Percentiles rank a stretch among this genome's conserved stretches.
Conservation (phyloP, 306 rosid species). For the Ochetophila trinervis region DNA sequence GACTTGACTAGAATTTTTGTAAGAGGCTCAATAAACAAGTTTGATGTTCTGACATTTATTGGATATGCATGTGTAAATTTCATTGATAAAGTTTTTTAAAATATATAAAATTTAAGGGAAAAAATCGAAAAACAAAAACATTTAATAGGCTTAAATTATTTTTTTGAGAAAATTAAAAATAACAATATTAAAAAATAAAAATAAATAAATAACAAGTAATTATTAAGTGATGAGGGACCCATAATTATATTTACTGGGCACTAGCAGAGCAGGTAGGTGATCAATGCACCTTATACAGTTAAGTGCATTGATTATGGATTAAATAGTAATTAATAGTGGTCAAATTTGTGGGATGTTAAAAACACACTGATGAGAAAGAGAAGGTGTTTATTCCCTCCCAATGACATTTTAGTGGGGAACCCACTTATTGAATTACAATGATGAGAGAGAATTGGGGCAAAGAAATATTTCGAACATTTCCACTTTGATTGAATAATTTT, state of each 20-base stretch:
- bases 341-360: slow-evolving; percentile 37
- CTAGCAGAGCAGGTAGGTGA: slow-evolving; percentile 28
- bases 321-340: slow-evolving; percentile 26
- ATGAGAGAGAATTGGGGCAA: slow-evolving; percentile 25
- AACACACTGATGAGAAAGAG: slow-evolving; percentile 33
- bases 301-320: slow-evolving; percentile 45
- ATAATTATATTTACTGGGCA: slow-evolving; percentile 22
- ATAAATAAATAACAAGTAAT: background rate
- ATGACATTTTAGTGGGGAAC: slow-evolving; percentile 51
- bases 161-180: too few relatives aligned
- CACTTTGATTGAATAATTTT: slow-evolving; percentile 35
- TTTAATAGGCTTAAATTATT: too few relatives aligned
- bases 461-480: slow-evolving; percentile 15
- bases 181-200: background rate
- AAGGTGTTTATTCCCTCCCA: slow-evolving; percentile 30
- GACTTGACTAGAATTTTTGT: too few relatives aligned
- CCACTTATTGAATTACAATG: slow-evolving; percentile 45
- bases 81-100: too few relatives aligned
- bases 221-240: slow-evolving; percentile 28
- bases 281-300: slow-evolving; percentile 21
- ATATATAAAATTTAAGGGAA: too few relatives aligned
- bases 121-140: too few relatives aligned
- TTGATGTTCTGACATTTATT: too few relatives aligned
- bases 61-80: too few relatives aligned
- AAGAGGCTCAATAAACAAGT: too few relatives aligned